phyloP scores from a whole-genome alignment of 371 early-diverging fungal species.

The Mucor indicus region DNA sequence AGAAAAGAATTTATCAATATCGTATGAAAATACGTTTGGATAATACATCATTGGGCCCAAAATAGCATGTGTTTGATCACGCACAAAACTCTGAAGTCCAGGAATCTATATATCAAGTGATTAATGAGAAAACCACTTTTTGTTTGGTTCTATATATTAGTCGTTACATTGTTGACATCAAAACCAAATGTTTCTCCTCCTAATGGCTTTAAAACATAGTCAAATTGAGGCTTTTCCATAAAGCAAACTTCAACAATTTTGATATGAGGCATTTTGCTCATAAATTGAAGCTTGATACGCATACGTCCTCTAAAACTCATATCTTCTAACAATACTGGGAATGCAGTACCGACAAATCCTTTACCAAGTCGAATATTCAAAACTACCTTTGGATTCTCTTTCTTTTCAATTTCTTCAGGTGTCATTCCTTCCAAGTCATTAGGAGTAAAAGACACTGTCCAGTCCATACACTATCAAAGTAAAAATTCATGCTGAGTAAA shows the following conservation, averaged over 20 bases:
- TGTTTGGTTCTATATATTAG: background rate
- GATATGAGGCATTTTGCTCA: conserved; percentile 85
- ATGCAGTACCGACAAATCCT: conserved; percentile 82
- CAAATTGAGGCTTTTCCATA: conserved; percentile 85
- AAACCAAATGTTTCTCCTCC: conserved; percentile 85
- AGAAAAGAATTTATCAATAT: conserved; percentile 80
- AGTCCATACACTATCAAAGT: conserved; percentile 78
- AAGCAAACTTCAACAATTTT: conserved; percentile 85
- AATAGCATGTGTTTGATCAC: conserved; percentile 73
- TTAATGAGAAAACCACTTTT: background rate
- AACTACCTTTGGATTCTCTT: conserved; percentile 91
- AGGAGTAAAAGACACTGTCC: conserved; percentile 88
- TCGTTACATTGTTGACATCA: conserved; percentile 71
- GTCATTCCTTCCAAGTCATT: conserved; percentile 72
- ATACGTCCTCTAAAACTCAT: conserved; percentile 85
- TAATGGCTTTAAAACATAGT: conserved; percentile 92
- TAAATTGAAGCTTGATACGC: conserved; percentile 79
- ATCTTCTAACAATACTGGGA: conserved; percentile 92
- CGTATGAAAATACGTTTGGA: conserved; percentile 81
- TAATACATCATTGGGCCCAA: conserved; percentile 81
- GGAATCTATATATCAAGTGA: conserved; percentile 55
- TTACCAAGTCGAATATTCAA: conserved; percentile 88
- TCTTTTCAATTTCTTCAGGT: conserved; percentile 51
- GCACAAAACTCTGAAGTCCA: conserved; percentile 77
- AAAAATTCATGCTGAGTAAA: background rate